Evolutionary conservation across 208 protist species (phyloP).

Genomic region (Acanthamoeba royreba): DNA sequence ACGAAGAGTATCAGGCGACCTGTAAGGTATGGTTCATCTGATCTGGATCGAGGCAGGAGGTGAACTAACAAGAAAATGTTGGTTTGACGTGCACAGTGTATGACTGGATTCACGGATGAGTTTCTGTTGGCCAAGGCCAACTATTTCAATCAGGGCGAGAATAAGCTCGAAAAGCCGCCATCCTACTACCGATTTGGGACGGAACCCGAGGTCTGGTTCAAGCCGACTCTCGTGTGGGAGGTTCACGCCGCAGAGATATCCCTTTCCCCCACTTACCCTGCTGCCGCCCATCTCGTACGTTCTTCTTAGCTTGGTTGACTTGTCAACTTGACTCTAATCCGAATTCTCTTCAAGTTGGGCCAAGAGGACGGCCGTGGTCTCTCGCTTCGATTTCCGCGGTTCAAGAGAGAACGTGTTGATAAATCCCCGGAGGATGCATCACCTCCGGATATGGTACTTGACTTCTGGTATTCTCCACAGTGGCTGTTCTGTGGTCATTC

Average conservation of each 20-base stretch:
- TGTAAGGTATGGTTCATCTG: constrained; percentile 88
- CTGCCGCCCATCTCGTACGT: constrained; percentile 88
- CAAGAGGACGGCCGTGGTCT: constrained; percentile 88
- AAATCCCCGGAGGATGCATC: constrained; percentile 94
- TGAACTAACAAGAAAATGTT: neutral
- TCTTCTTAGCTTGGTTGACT: neutral
- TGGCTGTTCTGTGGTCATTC: too few species aligned
- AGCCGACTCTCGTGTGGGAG: constrained; percentile 96
- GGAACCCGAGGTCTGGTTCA: constrained; percentile 87
- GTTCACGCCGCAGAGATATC: constrained; percentile 97
- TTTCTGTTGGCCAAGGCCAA: constrained; percentile 21
- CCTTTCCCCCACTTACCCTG: constrained; percentile 95
- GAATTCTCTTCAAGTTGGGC: neutral
- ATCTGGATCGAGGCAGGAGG: neutral
- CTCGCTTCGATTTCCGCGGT: constrained; percentile 97
- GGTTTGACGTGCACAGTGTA: neutral
- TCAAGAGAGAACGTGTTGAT: constrained; percentile 96
- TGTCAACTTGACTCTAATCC: neutral
- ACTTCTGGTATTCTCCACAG: too few species aligned
- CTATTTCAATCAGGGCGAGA: constrained; percentile 14
- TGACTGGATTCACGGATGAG: constrained; percentile 63
- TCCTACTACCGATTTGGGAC: constrained; percentile 48
- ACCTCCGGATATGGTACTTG: constrained; percentile 52
- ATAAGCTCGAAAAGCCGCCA: constrained; percentile 32
- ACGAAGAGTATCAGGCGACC: constrained; percentile 95